phyloP scores from a whole-genome alignment of 164 flowering plant genomes.

The Annona cherimola region DNA sequence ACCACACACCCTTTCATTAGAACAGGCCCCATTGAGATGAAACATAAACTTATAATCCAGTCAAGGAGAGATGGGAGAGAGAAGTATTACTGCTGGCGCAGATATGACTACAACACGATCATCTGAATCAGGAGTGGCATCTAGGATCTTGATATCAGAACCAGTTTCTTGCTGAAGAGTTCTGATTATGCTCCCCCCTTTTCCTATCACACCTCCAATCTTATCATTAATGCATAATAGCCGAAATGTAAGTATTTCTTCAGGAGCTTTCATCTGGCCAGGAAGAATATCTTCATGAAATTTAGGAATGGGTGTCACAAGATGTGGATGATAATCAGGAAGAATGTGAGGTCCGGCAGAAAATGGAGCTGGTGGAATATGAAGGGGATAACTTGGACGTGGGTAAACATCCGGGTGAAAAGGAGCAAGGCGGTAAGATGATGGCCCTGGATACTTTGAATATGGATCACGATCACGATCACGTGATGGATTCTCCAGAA shows the following conservation, averaged over 20 bases:
- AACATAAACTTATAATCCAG: background rate
- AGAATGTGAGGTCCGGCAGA: conserved; percentile 44
- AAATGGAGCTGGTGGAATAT: conserved; percentile 39
- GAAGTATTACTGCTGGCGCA: conserved; percentile 67
- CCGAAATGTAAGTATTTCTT: conserved; percentile 50
- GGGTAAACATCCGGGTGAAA: conserved; percentile 32
- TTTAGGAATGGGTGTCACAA: conserved; percentile 32
- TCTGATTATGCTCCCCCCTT: conserved; percentile 74
- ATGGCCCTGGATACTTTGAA: conserved; percentile 30
- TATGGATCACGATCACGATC: conserved; percentile 40
- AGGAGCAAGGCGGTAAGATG: conserved; percentile 38
- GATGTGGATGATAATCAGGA: conserved; percentile 32
- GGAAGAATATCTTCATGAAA: conserved; percentile 36
- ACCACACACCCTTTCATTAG: background rate
- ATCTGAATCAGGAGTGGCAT: conserved; percentile 49
- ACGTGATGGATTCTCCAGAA: conserved; percentile 53
- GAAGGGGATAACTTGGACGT: conserved; percentile 26
- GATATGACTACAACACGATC: conserved; percentile 77
- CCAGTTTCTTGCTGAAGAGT: conserved; percentile 75
- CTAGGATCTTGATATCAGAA: conserved; percentile 80
- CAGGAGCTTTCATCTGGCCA: conserved; percentile 41
- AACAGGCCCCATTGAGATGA: background rate
- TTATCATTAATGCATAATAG: conserved; percentile 65
- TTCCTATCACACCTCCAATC: conserved; percentile 85
- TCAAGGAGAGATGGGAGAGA: background rate